Base-by-base conservation (phyloP, 257 asterid species). In the Linderniella brevidens region DNA sequence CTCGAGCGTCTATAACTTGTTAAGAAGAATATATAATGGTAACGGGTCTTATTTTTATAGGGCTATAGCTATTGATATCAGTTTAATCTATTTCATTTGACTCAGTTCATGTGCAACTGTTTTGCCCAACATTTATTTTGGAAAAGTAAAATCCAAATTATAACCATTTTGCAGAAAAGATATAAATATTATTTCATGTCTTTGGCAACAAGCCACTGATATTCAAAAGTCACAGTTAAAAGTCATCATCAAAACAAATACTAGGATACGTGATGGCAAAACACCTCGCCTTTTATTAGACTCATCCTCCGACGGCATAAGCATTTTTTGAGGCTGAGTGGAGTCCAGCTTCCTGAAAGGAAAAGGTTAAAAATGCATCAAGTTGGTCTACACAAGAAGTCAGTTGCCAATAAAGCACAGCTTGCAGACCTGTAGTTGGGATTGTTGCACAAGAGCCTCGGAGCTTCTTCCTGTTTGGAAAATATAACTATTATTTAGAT, bases 191-290 rank as follows among this genome's bases (percentile, higher is more conserved):
- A 2, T 25, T 25, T 25, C 32, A 25, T 25, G 32, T 25, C 32
- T 25, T 25, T 25, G 32, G 32, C 32, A 25, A 25, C 32, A 25
- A 25, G 32, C 32, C 32, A 25, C 32, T 25, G 32, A 25, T 6
- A 25, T 25, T 6, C 32, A 25, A 6, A 25, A 25, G 32, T 25
- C 32, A 25, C 32, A 25, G 32, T 25, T 25, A 25, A 25, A n/a
- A 25, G 3, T 25, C 32, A 2, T 25, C 32, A 25, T 2, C 32
- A 25, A 25, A 25, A 25, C 32, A 25, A 25, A 25, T 25, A 25
- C 6, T 25, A 90, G 96, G 96, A 90, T 90, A 90, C 99, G 72
- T 35, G 83, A 73, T 48, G 83, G 66, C 58, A 66, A 49, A 62
- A 62, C 80, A 52, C 93, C 94, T 66, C 71, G 63, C 71, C 65